Conservation (phyloP, 2,329 filamentous ascomycete species). For the Pseudopithomyces maydicus region DNA sequence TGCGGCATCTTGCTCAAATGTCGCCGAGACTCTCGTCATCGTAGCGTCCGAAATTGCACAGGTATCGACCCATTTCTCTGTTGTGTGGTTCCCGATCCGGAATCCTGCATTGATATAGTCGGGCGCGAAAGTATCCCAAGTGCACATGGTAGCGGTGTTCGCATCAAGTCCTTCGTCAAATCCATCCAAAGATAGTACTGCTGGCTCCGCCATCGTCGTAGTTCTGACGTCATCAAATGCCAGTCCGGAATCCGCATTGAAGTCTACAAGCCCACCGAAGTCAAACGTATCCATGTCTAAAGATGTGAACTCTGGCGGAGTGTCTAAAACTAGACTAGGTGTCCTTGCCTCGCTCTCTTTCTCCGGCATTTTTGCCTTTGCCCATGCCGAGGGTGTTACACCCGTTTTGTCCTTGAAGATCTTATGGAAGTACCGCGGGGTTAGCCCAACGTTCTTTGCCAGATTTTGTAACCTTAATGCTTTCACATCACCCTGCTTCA, state of each 20-base stretch:
- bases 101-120: slow-evolving; percentile 5
- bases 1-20: slow-evolving; percentile 23
- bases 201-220: slow-evolving; percentile 8
- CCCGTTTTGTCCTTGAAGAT: slow-evolving; percentile 63
- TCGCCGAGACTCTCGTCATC: slow-evolving; percentile 11
- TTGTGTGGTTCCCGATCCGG: slow-evolving; percentile 1
- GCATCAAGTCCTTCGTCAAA: slow-evolving; percentile 22
- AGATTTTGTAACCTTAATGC: slow-evolving; percentile 51
- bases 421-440: slow-evolving; percentile 64
- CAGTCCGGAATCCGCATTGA: slow-evolving; percentile 20
- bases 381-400: slow-evolving; percentile 56
- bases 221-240: slow-evolving; percentile 11
- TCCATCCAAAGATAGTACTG: slow-evolving; percentile 10
- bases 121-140: slow-evolving; percentile 15
- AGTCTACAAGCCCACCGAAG: slow-evolving; percentile 33
- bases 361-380: slow-evolving; percentile 22
- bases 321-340: slow-evolving; percentile 1
- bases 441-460: slow-evolving; percentile 58
- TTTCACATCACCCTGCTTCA: slow-evolving; percentile 24
- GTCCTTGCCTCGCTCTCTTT: slow-evolving; percentile 9
- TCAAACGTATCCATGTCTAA: slow-evolving; percentile 28
- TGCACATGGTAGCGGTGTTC: slow-evolving; percentile 14
- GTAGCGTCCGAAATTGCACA: slow-evolving; percentile 4
- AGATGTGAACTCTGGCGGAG: slow-evolving; percentile 2
- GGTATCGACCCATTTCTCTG: slow-evolving; percentile 4